Evolutionary conservation across 257 asterid genomes (phyloP), one percentile per base, ranked within the genome.

Genomic region (Leonotis leonurus): DNA sequence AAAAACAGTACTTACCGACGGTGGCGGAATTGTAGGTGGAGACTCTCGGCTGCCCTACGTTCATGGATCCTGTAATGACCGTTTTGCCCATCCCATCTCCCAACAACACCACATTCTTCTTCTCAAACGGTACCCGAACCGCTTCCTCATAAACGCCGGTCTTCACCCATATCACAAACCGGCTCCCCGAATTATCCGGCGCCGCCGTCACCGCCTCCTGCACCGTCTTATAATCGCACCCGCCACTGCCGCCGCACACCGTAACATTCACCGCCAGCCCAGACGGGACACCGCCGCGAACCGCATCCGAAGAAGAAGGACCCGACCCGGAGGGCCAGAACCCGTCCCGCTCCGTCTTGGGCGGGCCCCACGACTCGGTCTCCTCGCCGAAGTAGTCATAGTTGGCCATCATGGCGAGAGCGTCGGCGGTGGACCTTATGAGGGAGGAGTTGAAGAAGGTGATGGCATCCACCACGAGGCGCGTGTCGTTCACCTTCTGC

Each of bases 21-120:
- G 89, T 85, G 17, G 93, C 93, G 16, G 93, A 59, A 43, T 85
- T 73, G 44, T 67, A 77, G 18, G 93, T 85, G 10, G 78, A 56
- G 10, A 76, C 33, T 5, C 83, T 78, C 22, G 35, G 51, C 52
- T 41, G 39, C 11, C 87, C 83, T 4, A 80, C 83, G 20, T 62
- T 82, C 79, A 74, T 9, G 14, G 85, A 71, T 0, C 87, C 93
- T 3, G 93, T 71, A 75, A 85, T 80, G 41, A 85, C 75, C 2
- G 93, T 85, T 80, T 72, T 54, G 18, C 71, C 79, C 26, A 79
- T 82, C 6, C 93, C 93, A 50, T 85, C 93, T 2, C 93, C 93
- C 26, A 80, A 22, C 24, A 80, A 82, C 60, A 85, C 82, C 67
- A 85, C 81, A 45, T 83, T 80, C 78, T 39, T 83, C 76, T 86